Conservation (phyloP, 1,284 basidiomycete genomes). For the Cryptococcus sp. region DNA sequence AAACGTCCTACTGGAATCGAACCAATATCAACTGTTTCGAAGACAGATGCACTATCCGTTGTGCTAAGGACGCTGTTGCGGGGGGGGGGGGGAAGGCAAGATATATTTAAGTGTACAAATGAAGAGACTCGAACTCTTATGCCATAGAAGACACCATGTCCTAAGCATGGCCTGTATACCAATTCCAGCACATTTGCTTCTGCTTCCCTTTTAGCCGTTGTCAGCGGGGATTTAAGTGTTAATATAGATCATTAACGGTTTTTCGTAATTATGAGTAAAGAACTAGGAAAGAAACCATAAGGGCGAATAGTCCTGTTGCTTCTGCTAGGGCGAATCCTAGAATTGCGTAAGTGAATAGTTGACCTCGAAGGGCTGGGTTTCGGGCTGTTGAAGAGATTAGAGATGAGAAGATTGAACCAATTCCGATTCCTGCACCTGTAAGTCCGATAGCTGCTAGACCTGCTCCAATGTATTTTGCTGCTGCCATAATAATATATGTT, state of each 20-base stretch:
- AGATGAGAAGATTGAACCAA: constrained; percentile 39
- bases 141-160: background rate
- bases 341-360: constrained; percentile 42
- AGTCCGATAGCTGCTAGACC: constrained; percentile 37
- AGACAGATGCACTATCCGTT: constrained; percentile 10
- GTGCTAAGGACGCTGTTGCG: background rate
- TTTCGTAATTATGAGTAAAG: constrained; percentile 26
- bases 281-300: constrained; percentile 32
- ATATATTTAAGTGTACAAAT: constrained; percentile 2
- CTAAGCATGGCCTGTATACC: constrained; percentile 1
- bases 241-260: constrained; percentile 9
- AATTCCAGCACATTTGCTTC: constrained; percentile 5
- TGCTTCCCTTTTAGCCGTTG: background rate
- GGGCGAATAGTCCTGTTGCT: constrained; percentile 35
- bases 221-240: background rate
- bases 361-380: constrained; percentile 41
- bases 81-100: too few relatives aligned
- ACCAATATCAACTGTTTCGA: constrained; percentile 21
- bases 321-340: constrained; percentile 35
- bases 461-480: constrained; percentile 36
- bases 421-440: constrained; percentile 34
- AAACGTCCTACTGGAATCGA: constrained; percentile 21
- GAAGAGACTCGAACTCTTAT: constrained; percentile 6
- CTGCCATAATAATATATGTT: constrained; percentile 13
- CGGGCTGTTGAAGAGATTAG: constrained; percentile 38